These are phyloP conservation scores for Mycena belliarum DNA, from an alignment of 768 basidiomycete genomes.

Conservation along the genomic window DNA sequence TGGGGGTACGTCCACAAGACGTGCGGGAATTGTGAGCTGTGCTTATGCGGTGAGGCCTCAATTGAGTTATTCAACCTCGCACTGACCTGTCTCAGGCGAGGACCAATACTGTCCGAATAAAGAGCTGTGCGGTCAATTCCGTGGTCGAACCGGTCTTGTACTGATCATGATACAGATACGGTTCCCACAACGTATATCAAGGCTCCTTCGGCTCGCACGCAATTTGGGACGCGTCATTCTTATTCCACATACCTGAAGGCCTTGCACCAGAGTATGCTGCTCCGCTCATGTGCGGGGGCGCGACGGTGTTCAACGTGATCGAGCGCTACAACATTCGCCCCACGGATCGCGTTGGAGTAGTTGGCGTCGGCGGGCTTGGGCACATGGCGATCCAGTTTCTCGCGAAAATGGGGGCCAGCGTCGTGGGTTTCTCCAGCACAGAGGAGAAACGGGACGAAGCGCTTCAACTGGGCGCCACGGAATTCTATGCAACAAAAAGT, in stretches of 20 bases:
- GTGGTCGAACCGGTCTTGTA: background rate
- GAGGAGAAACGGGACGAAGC: constrained; percentile 36
- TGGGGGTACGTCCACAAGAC: constrained; percentile 28
- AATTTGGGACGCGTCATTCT: constrained; percentile 33
- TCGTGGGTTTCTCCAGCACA: constrained; percentile 35
- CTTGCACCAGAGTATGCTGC: constrained; percentile 33
- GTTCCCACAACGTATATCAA: constrained; percentile 28
- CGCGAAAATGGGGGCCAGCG: constrained; percentile 36
- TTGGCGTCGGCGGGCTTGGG: background rate
- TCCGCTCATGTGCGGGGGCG: constrained; percentile 31
- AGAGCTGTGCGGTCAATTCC: background rate
- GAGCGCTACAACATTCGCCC: constrained; percentile 3
- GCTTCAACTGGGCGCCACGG: constrained; percentile 32
- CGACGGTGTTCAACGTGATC: constrained; percentile 5
- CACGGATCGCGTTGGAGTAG: constrained; percentile 4
- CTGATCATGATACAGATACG: constrained; percentile 21
- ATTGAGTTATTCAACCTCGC: background rate
- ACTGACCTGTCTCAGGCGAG: background rate
- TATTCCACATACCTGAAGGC: constrained; percentile 34
- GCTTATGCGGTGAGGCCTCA: background rate
- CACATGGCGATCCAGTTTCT: constrained; percentile 1
- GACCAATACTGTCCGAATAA: constrained; percentile 6
- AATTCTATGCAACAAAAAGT: constrained; percentile 35
- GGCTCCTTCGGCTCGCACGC: constrained; percentile 32
- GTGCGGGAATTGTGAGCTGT: constrained; percentile 34